phyloP scores from a whole-genome alignment of 331 rosid species.

The Telfairia occidentalis region DNA sequence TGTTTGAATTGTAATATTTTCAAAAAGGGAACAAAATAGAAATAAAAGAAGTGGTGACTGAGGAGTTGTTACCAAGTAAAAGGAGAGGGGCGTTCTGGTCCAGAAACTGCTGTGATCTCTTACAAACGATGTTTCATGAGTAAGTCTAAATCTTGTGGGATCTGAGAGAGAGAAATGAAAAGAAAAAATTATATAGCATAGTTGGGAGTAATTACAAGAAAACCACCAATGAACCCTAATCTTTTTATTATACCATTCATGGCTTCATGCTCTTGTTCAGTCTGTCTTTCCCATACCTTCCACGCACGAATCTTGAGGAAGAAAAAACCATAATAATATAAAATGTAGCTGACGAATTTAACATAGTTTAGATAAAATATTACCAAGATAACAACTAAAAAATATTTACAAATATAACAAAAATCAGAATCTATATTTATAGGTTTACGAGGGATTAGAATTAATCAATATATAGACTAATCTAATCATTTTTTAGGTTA shows the following conservation, averaged over 20 bases:
- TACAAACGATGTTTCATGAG: slow-evolving; percentile 88
- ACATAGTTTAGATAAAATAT: not conserved
- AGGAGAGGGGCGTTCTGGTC: slow-evolving; percentile 70
- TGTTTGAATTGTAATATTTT: not conserved
- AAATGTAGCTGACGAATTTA: too few relatives aligned
- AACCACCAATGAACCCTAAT: not conserved
- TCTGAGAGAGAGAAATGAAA: slow-evolving; percentile 33
- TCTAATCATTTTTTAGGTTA: too few relatives aligned
- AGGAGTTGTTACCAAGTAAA: slow-evolving; percentile 63
- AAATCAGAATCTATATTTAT: too few relatives aligned
- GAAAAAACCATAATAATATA: not conserved
- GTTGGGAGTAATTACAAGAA: not conserved
- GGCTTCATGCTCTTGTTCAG: slow-evolving; percentile 35
- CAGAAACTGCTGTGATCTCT: slow-evolving; percentile 65
- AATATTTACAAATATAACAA: too few relatives aligned
- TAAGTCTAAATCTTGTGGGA: slow-evolving; percentile 84
- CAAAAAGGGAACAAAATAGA: not conserved
- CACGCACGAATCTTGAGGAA: slow-evolving; percentile 57
- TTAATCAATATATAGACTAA: too few relatives aligned
- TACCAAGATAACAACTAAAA: not conserved
- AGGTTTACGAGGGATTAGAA: too few relatives aligned
- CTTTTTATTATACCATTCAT: slow-evolving; percentile 31
- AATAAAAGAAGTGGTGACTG: not conserved
- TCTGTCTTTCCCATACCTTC: slow-evolving; percentile 82
- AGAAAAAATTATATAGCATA: not conserved